A percentile compares a stretch with the other conserved stretches of the same genome.
Conservation (phyloP, 2,329 filamentous ascomycete genomes). For the Ceratocystiopsis sp. region DNA sequence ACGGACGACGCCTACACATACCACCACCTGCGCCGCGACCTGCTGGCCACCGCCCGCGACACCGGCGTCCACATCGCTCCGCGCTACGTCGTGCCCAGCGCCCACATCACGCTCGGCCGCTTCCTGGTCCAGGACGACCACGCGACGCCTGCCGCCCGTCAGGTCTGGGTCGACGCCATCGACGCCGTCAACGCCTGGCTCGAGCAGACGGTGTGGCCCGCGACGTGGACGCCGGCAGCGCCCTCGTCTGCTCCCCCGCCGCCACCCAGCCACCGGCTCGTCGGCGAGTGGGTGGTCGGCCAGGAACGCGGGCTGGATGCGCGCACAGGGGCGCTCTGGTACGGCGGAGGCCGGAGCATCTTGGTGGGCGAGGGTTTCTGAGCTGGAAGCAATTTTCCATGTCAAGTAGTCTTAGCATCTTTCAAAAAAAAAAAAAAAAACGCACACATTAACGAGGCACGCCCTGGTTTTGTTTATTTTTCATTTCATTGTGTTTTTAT, state of each 20-base stretch:
- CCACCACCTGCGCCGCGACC: slow-evolving; percentile 71
- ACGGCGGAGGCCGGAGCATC: slow-evolving; percentile 64
- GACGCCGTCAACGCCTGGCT: slow-evolving; percentile 67
- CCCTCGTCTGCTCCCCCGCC: not conserved
- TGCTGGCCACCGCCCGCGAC: slow-evolving; percentile 44
- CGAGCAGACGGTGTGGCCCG: slow-evolving; percentile 51
- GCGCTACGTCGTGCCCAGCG: slow-evolving; percentile 75
- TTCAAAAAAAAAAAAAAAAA: no score
- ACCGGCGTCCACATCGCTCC: slow-evolving; percentile 56
- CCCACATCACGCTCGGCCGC: slow-evolving; percentile 73
- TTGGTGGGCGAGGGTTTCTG: slow-evolving; percentile 44
- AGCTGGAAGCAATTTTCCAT: not conserved
- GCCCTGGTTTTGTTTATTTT: not conserved
- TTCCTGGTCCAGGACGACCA: slow-evolving; percentile 57
- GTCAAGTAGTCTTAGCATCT: not conserved
- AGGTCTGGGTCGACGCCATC: slow-evolving; percentile 49
- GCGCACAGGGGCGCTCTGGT: slow-evolving; percentile 66
- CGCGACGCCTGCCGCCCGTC: slow-evolving; percentile 38
- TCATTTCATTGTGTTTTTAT: not conserved
- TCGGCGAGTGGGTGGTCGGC: slow-evolving; percentile 73
- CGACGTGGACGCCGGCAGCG: slow-evolving; percentile 8
- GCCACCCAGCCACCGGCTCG: slow-evolving; percentile 19
- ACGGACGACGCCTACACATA: slow-evolving; percentile 59
- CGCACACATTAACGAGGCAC: no score
- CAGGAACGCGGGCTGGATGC: slow-evolving; percentile 67